These are phyloP conservation scores for Stentor coeruleus DNA, from an alignment of 73 alveolate species.

Conservation along the genomic window DNA sequence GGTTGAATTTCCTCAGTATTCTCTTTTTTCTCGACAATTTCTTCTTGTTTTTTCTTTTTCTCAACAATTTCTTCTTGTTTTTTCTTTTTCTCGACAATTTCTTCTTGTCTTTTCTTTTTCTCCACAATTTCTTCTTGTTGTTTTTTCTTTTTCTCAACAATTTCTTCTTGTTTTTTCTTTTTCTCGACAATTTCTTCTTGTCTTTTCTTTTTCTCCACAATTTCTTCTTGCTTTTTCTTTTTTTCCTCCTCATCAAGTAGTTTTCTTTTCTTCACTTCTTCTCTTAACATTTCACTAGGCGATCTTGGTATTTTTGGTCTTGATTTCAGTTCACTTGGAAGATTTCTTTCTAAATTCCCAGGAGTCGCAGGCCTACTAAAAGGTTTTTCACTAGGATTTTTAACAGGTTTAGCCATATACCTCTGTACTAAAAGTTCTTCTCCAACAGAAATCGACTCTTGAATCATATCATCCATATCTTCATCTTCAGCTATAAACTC, in stretches of 20 bases:
- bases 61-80: not conserved
- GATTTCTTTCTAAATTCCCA: slow-evolving; percentile 31
- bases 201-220: not conserved
- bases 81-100: not conserved
- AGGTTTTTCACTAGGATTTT: slow-evolving; percentile 27
- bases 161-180: slow-evolving; percentile 29
- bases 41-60: too few relatives aligned
- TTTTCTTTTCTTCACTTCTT: slow-evolving; percentile 31
- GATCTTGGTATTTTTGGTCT: slow-evolving; percentile 78
- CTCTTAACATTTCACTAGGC: slow-evolving; percentile 45
- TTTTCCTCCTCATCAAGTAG: slow-evolving; percentile 22
- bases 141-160: not conserved
- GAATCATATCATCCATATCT: slow-evolving; percentile 68
- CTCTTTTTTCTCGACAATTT: too few relatives aligned
- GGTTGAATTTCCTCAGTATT: too few relatives aligned
- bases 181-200: not conserved
- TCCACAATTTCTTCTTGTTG: not conserved
- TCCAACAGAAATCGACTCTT: slow-evolving; percentile 49
- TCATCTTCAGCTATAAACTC: slow-evolving; percentile 81
- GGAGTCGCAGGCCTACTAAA: slow-evolving; percentile 41
- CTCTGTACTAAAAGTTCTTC: slow-evolving; percentile 69
- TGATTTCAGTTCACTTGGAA: slow-evolving; percentile 71
- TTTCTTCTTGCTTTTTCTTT: not conserved
- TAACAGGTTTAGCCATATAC: slow-evolving; percentile 34
- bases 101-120: too few relatives aligned